A percentile compares a stretch with the other conserved stretches of the same genome.
Evolutionary conservation across 2,329 filamentous ascomycete genomes (phyloP).

Genomic region (Beauveria sp.): DNA sequence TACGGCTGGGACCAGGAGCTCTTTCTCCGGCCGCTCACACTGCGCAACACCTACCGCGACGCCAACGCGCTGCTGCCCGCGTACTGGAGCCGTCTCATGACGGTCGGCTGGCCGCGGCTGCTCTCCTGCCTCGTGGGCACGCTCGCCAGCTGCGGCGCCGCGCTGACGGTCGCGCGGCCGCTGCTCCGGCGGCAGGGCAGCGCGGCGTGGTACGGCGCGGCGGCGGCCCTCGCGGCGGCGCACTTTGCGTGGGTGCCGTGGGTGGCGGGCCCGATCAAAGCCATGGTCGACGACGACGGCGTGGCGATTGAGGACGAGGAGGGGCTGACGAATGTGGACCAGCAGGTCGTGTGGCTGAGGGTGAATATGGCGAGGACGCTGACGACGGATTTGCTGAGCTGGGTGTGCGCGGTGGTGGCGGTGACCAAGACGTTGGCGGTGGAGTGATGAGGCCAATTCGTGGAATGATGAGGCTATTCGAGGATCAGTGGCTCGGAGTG

Average conservation of each 20-base stretch:
- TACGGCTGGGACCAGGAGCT: constrained; percentile 37
- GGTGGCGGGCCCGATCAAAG: constrained; percentile 25
- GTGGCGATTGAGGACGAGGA: constrained; percentile 12
- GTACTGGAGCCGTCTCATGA: constrained; percentile 37
- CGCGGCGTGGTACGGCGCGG: constrained; percentile 25
- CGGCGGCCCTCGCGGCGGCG: constrained; percentile 23
- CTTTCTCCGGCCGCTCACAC: constrained; percentile 30
- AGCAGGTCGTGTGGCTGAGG: constrained; percentile 24
- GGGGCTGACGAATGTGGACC: constrained; percentile 20
- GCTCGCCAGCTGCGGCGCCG: constrained; percentile 21
- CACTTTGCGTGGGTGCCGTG: constrained; percentile 26
- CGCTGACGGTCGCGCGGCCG: constrained; percentile 16
- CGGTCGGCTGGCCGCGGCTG: constrained; percentile 25
- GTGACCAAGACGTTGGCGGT: constrained; percentile 19
- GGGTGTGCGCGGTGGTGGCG: constrained; percentile 25
- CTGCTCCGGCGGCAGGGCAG: constrained; percentile 20
- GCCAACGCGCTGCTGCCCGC: constrained; percentile 31
- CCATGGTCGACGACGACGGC: constrained; percentile 21
- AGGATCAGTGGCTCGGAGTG: background rate
- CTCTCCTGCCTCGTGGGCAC: constrained; percentile 29
- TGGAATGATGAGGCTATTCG: no score
- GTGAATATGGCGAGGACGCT: constrained; percentile 25
- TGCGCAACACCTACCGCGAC: constrained; percentile 19
- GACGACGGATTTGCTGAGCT: constrained; percentile 28
- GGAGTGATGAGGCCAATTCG: background rate